A percentile compares a stretch with the other conserved stretches of the same genome.
Conservation (phyloP, 2,329 filamentous ascomycete genomes). For the Fusarium musae region DNA sequence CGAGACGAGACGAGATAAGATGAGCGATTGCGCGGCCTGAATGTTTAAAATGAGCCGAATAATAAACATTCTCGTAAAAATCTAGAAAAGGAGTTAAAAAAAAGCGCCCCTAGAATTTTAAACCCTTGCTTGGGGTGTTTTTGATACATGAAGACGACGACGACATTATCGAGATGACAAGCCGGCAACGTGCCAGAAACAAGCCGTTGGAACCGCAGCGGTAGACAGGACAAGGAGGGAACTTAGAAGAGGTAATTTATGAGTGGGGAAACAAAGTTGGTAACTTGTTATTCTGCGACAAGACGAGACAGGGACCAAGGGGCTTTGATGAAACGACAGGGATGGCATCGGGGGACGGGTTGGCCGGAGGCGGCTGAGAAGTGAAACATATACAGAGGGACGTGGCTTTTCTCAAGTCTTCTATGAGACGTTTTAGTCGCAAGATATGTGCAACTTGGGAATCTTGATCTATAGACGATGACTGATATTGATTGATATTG, state of each 20-base stretch:
- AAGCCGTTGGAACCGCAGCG: slow-evolving; percentile 2
- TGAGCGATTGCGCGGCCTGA: slow-evolving; percentile 21
- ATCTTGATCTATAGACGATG: neutral
- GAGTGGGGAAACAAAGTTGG: slow-evolving; percentile 15
- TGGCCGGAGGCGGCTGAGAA: slow-evolving; percentile 20
- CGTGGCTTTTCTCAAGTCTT: neutral
- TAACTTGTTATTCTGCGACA: slow-evolving; percentile 35
- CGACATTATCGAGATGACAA: slow-evolving; percentile 10
- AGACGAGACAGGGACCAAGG: slow-evolving; percentile 27
- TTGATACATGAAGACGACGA: slow-evolving; percentile 18
- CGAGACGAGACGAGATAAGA: slow-evolving; percentile 16
- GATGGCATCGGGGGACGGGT: slow-evolving; percentile 11
- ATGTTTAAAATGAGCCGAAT: neutral
- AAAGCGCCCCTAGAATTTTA: neutral
- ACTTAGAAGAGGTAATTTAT: slow-evolving; percentile 9
- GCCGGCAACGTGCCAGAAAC: neutral
- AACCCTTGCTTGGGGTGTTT: slow-evolving; percentile 28
- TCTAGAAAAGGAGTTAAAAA: neutral
- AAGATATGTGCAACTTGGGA: neutral
- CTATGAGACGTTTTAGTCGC: neutral
- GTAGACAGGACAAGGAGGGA: neutral
- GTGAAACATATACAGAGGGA: slow-evolving; percentile 22
- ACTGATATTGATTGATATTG: neutral
- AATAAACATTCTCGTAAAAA: neutral
- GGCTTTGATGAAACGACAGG: slow-evolving; percentile 33